Evolutionary conservation across 2,329 filamentous ascomycete species (phyloP).

Genomic region (Penicillium palitans): DNA sequence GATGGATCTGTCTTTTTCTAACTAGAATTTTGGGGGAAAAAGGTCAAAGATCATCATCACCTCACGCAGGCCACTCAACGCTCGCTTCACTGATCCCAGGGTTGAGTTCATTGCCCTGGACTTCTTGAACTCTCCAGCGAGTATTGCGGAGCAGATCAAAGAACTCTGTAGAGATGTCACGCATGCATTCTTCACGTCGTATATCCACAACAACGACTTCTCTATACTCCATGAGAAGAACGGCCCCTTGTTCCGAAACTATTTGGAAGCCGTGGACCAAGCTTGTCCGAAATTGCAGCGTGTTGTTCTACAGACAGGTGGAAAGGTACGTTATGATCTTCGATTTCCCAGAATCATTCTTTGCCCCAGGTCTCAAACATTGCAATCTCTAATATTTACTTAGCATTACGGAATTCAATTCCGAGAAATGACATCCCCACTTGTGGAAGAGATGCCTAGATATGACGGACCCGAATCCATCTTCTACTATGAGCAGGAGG

Average conservation of each 20-base stretch:
- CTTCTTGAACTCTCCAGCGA: not conserved
- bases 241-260: not conserved
- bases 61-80: not conserved
- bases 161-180: not conserved
- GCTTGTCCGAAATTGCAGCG: not conserved
- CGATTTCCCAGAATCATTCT: not conserved
- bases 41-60: not conserved
- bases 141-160: not conserved
- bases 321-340: not conserved
- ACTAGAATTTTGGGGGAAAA: not conserved
- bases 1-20: not conserved
- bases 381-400: not conserved
- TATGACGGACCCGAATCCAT: not conserved
- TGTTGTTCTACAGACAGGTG: not conserved
- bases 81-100: not conserved
- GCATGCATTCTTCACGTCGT: not conserved
- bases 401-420: not conserved
- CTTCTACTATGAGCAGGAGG: not conserved
- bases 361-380: not conserved
- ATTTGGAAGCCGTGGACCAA: not conserved
- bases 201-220: not conserved
- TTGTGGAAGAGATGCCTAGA: not conserved
- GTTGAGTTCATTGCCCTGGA: not conserved
- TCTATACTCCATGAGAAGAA: not conserved
- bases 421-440: not conserved